These are phyloP conservation scores for Phytophthora nicotianae DNA, from an alignment of 352 stramenopile species.

Conservation along the genomic window DNA sequence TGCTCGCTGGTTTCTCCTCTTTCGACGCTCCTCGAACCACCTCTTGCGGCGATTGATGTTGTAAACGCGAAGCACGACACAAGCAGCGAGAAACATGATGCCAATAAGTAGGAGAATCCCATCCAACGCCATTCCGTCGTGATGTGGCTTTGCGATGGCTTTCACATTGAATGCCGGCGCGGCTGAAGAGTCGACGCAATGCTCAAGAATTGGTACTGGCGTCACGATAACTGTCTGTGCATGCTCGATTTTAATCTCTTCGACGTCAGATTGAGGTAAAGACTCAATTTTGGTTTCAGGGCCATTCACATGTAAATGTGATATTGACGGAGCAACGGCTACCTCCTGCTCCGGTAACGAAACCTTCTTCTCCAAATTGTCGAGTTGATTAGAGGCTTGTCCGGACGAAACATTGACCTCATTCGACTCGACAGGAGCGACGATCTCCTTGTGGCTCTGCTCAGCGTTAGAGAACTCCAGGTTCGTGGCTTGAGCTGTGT, in stretches of 20 bases:
- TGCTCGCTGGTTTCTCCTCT: conserved; percentile 38
- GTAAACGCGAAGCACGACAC: conserved; percentile 51
- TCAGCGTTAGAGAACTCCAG: neutral
- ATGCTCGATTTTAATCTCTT: conserved; percentile 9
- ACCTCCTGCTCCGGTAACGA: neutral
- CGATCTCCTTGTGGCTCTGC: neutral
- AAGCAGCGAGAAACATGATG: conserved; percentile 50
- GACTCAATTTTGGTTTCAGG: neutral
- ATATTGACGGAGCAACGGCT: neutral
- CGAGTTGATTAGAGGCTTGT: neutral
- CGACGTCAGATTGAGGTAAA: neutral
- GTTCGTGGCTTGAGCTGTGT: neutral
- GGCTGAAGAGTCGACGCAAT: neutral
- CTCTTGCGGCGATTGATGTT: conserved; percentile 57
- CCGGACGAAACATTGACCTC: neutral
- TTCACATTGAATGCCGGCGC: neutral
- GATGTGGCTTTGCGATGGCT: neutral
- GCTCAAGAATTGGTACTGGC: neutral
- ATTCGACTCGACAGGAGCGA: neutral
- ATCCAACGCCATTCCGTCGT: conserved; percentile 46
- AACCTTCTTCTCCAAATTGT: neutral
- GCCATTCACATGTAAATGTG: neutral
- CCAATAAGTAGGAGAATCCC: conserved; percentile 42
- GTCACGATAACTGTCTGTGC: conserved; percentile 4
- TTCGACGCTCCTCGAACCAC: conserved; percentile 48